Percentiles rank a stretch among this genome's conserved stretches.
Evolutionary conservation across 768 basidiomycete genomes (phyloP).

Genomic region (Mycena amicta): DNA sequence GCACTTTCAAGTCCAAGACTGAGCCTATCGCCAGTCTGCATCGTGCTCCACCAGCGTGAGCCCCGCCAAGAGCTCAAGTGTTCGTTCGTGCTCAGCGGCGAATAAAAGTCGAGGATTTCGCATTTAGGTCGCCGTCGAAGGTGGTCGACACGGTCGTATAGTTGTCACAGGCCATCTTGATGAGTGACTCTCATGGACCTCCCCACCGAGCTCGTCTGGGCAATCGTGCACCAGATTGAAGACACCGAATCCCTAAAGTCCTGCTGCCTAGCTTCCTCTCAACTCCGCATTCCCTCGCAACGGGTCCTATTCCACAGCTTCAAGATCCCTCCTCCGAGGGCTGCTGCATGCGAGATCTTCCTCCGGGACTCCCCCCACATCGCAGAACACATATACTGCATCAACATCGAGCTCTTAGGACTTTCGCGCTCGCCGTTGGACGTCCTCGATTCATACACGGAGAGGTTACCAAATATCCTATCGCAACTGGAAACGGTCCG

Average conservation of each 20-base stretch:
- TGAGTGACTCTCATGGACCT: background rate
- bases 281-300: background rate
- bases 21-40: too few species aligned
- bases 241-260: background rate
- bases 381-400: background rate
- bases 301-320: background rate
- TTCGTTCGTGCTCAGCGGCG: too few species aligned
- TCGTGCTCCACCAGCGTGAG: too few species aligned
- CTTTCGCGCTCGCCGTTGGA: background rate
- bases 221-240: background rate
- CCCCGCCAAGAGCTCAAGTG: too few species aligned
- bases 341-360: background rate
- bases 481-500: background rate
- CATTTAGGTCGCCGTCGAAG: too few species aligned
- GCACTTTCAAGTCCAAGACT: too few species aligned
- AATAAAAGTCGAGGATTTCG: too few species aligned
- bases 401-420: background rate
- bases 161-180: too few species aligned
- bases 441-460: background rate
- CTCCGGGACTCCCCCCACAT: background rate
- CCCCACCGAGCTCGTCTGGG: background rate
- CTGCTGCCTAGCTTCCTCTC: background rate
- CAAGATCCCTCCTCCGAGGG: background rate
- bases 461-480: background rate
- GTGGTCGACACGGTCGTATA: too few species aligned